Evolutionary conservation across 2,329 filamentous ascomycete genomes (phyloP).

Genomic region (Colletotrichum sp.): DNA sequence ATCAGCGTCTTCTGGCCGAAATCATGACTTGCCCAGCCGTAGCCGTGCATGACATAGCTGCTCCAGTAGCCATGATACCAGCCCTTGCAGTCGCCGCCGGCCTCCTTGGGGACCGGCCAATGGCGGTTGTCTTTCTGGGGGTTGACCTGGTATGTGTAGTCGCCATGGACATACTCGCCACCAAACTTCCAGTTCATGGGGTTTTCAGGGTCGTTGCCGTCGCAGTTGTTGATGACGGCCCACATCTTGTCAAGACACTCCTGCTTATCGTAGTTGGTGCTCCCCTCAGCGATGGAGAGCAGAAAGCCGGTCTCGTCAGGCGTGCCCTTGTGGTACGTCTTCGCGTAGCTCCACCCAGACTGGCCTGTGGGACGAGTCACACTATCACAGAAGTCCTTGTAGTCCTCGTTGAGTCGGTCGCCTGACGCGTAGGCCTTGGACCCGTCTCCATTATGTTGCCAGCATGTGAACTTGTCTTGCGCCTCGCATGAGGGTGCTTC

Average conservation of each 20-base stretch:
- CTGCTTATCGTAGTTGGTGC: constrained; percentile 17
- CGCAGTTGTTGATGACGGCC: constrained; percentile 32
- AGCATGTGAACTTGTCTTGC: constrained; percentile 30
- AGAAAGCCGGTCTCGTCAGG: not conserved
- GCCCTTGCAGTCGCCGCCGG: constrained; percentile 24
- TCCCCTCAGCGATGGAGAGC: constrained; percentile 16
- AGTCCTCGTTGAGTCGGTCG: constrained; percentile 27
- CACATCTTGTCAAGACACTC: constrained; percentile 25
- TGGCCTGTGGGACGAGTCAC: constrained; percentile 18
- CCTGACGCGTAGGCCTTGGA: constrained; percentile 24
- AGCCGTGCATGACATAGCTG: constrained; percentile 26
- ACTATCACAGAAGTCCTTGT: constrained; percentile 31
- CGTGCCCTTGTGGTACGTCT: not conserved
- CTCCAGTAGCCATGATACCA: constrained; percentile 23
- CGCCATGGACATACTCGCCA: constrained; percentile 25
- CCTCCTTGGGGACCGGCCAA: constrained; percentile 26
- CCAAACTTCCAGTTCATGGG: constrained; percentile 35
- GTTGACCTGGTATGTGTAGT: constrained; percentile 29
- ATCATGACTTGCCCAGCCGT: constrained; percentile 28
- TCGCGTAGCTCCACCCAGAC: constrained; percentile 2
- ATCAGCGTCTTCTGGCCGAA: constrained; percentile 28
- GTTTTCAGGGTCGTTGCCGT: constrained; percentile 28
- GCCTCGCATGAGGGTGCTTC: not conserved
- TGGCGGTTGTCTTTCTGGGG: constrained; percentile 21
- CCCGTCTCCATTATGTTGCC: constrained; percentile 23